phyloP scores from a whole-genome alignment of 352 stramenopile genomes.

The Thalassiosira pacifica region DNA sequence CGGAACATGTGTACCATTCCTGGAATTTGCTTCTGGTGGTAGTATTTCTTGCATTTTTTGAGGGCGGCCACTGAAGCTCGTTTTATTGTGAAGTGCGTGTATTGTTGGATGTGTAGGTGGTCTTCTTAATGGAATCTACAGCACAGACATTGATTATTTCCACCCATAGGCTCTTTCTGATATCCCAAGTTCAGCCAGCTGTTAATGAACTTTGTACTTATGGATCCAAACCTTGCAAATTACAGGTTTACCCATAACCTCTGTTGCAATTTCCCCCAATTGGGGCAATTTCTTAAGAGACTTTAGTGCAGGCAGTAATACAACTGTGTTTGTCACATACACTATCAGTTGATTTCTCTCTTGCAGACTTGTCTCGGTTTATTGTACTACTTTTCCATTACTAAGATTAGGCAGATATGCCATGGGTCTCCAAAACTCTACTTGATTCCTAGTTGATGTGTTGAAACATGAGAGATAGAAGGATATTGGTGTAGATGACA shows the following conservation, averaged over 20 bases:
- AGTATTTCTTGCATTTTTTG: too few relatives aligned
- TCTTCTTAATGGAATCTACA: too few relatives aligned
- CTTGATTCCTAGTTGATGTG: constrained; percentile 7
- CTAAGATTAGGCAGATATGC: constrained; percentile 46
- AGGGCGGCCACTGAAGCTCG: too few relatives aligned
- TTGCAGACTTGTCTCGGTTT: too few relatives aligned
- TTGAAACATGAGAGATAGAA: constrained; percentile 32
- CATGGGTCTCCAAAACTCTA: constrained; percentile 12
- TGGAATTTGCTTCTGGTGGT: too few relatives aligned
- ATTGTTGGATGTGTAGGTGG: too few relatives aligned
- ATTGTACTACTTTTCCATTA: background rate
- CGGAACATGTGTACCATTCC: too few relatives aligned
- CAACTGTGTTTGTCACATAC: constrained; percentile 42
- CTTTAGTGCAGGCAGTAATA: constrained; percentile 9
- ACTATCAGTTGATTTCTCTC: background rate
- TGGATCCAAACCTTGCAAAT: constrained; percentile 34
- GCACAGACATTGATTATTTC: too few relatives aligned
- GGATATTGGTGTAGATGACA: constrained; percentile 22
- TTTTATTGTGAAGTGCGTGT: too few relatives aligned
- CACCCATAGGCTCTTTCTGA: too few relatives aligned
- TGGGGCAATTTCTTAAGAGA: constrained; percentile 11
- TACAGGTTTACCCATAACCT: background rate
- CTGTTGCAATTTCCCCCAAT: constrained; percentile 2
- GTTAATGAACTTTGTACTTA: too few relatives aligned
- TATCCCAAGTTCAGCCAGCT: too few relatives aligned